Percentiles rank a stretch among this genome's conserved stretches.
Conservation (phyloP, 768 basidiomycete species). For the Amanita polypyramis region DNA sequence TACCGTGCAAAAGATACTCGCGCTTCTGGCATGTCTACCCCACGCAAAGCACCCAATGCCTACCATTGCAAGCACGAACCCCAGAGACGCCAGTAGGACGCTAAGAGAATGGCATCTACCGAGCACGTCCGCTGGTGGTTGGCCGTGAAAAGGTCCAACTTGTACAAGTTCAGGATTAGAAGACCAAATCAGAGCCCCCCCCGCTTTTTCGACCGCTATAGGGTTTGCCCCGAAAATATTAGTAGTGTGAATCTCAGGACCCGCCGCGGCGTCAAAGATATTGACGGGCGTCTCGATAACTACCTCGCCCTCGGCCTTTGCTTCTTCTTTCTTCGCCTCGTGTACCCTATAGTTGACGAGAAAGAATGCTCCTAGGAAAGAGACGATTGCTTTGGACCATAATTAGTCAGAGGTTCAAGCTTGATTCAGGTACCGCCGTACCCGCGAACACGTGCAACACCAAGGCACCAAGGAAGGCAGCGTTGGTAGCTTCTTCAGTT, state of each 20-base stretch:
- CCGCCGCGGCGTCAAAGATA: constrained; percentile 1
- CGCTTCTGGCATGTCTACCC: constrained; percentile 33
- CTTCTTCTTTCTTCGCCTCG: constrained; percentile 36
- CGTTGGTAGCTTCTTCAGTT: constrained; percentile 28
- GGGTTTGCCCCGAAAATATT: constrained; percentile 11
- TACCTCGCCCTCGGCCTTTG: constrained; percentile 15
- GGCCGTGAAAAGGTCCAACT: constrained; percentile 33
- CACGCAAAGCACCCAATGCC: constrained; percentile 45
- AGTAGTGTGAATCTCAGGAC: not conserved
- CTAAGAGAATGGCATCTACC: constrained; percentile 39
- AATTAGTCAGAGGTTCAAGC: not conserved
- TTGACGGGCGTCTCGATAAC: not conserved
- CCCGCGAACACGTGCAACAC: constrained; percentile 44
- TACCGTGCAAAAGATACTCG: constrained; percentile 30
- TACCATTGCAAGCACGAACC: constrained; percentile 38
- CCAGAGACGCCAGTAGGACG: constrained; percentile 32
- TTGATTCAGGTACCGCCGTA: constrained; percentile 14
- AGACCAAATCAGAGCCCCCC: constrained; percentile 25
- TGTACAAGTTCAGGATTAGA: constrained; percentile 40
- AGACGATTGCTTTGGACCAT: constrained; percentile 17
- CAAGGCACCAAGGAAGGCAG: constrained; percentile 38
- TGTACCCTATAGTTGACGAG: constrained; percentile 44
- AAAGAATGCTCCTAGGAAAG: constrained; percentile 48
- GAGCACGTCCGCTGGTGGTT: constrained; percentile 35
- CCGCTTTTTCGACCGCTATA: constrained; percentile 7